Evolutionary conservation across 169 alveolate species (phyloP), one percentile per base, ranked within the genome.

Genomic region (Plasmodium sp.): DNA sequence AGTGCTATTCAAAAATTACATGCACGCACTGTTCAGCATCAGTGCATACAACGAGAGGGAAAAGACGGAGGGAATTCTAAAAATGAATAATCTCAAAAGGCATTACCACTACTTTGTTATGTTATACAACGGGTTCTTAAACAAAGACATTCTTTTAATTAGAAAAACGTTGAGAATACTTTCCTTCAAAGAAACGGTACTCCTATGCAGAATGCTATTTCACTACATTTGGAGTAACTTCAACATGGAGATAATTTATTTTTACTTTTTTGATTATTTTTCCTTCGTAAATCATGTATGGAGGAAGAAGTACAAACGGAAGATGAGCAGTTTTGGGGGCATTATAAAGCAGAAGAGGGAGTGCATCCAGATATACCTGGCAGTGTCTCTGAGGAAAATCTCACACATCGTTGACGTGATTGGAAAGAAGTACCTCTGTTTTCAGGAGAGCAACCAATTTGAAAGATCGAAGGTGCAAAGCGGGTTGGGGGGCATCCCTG

Each of bases 191-290:
- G 93, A 74, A 51, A 36, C 79, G 54, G 33, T 84, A 84, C 81
- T 84, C 31, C 81, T 62, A 10, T 84, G 93, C 79, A 56, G 93
- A 74, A 74, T 84, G 18, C 34, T 84, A 48, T 84, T 84, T 75
- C 93, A 84, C 79, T 84, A 84, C 72, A 56, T 84, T 73, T 73
- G 75, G 77, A 84, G 79, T 75, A 84, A 84, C 80, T 84, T 84
- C 62, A 84, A 84, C 41, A 73, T 84, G 58, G 48, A 84, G 48
- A 54, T 84, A 74, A 84, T 84, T 74, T 84, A 48, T 74, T 84
- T 74, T 41, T 84, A 84, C 79, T 84, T 84, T 39, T 48, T 84
- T 74, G 80, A 84, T 84, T 84, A 84, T 67, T 84, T 84, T 74
- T 48, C 85, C 9, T 84, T 84, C 56, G 27, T 84, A n/a, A 84